phyloP scores from a whole-genome alignment of 306 rosid species.

The Dalbergia cultrata region DNA sequence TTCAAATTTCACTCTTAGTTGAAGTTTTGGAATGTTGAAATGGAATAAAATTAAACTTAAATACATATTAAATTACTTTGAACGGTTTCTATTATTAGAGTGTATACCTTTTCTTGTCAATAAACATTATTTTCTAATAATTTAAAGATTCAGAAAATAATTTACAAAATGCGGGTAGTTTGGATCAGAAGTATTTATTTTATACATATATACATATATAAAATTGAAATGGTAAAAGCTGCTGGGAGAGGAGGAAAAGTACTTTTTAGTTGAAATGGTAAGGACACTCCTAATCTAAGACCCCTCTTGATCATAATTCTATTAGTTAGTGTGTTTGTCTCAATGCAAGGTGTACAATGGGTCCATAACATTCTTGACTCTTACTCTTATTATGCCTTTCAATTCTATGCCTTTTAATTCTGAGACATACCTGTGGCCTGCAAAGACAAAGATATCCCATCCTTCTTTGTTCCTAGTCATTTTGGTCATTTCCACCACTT shows the following conservation, averaged over 20 bases:
- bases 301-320: neutral
- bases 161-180: too few relatives aligned
- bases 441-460: slow-evolving; percentile 77
- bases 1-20: too few relatives aligned
- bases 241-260: neutral
- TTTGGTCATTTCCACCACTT: neutral
- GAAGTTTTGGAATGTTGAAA: neutral
- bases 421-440: slow-evolving; percentile 70
- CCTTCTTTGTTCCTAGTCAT: slow-evolving; percentile 45
- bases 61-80: too few relatives aligned
- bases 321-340: slow-evolving; percentile 77
- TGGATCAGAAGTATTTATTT: too few relatives aligned
- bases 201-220: too few relatives aligned
- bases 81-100: too few relatives aligned
- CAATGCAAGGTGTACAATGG: slow-evolving; percentile 67
- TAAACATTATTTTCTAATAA: too few relatives aligned
- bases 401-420: slow-evolving; percentile 49
- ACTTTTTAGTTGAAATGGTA: slow-evolving; percentile 11
- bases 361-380: slow-evolving; percentile 74
- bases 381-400: slow-evolving; percentile 63
- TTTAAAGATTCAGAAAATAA: too few relatives aligned
- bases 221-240: neutral
- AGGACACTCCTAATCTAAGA: slow-evolving; percentile 2
- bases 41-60: too few relatives aligned
- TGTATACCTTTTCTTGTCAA: too few relatives aligned